phyloP scores from a whole-genome alignment of 73 alveolate genomes.

The Blepharisma japonicum region DNA sequence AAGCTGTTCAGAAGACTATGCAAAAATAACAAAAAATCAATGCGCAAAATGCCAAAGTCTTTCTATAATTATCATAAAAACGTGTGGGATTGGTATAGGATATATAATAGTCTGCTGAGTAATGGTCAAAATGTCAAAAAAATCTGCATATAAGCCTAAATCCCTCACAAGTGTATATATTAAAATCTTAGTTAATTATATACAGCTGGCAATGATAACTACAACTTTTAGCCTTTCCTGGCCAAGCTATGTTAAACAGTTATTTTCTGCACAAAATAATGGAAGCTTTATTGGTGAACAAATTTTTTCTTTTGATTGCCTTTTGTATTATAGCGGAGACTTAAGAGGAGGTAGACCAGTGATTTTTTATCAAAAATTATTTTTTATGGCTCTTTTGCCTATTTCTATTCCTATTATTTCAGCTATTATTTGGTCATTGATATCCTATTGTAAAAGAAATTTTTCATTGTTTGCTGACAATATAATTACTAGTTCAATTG shows the following conservation, averaged over 20 bases:
- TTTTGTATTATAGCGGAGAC: conserved; percentile 30
- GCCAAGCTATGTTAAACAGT: conserved; percentile 45
- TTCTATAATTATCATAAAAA: conserved; percentile 33
- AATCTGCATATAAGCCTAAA: conserved; percentile 43
- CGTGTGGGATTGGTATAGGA: conserved; percentile 36
- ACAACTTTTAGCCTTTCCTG: conserved; percentile 60
- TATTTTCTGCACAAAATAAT: conserved; percentile 42
- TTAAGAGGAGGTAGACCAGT: conserved; percentile 28
- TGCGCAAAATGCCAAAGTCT: conserved; percentile 54
- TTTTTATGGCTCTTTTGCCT: conserved; percentile 46
- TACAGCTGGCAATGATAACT: conserved; percentile 44
- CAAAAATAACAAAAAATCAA: conserved; percentile 44
- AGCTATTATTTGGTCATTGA: conserved; percentile 33
- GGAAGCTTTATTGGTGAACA: conserved; percentile 43
- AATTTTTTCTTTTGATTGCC: conserved; percentile 63
- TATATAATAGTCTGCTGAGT: conserved; percentile 21
- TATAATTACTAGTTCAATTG: conserved; percentile 28
- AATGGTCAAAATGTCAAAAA: conserved; percentile 43
- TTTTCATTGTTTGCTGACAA: conserved; percentile 28
- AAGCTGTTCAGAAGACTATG: conserved; percentile 59
- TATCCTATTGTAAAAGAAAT: conserved; percentile 31
- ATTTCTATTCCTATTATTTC: conserved; percentile 32
- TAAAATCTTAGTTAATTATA: conserved; percentile 56
- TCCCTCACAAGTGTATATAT: conserved; percentile 46
- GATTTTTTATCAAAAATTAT: conserved; percentile 37